Base-by-base conservation (phyloP, 495 filamentous ascomycete genomes). In the Aspergillus nanangensis region DNA sequence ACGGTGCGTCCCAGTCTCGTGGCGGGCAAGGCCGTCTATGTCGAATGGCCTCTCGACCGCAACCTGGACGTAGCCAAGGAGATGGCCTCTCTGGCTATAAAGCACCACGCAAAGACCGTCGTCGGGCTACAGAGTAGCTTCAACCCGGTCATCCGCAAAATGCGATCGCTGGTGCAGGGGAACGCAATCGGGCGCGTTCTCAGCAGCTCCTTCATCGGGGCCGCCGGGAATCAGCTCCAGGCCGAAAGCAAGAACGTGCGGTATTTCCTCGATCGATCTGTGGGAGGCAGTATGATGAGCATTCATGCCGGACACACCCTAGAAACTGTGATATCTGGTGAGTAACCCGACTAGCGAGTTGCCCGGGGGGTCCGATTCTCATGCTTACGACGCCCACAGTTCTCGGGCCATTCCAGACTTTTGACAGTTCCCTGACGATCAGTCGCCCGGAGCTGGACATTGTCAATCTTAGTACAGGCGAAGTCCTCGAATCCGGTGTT, bases 11-110 rank as follows among this genome's bases (percentile, higher is more conserved):
- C 77, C 1, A 69, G 66, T 11, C 36, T 86, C 8, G 44, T 58
- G 14, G 77, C 77, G 0, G 77, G 78, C n/a, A 84, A 84, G 53
- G 59, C 67, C 24, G 74, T 77, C 10, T 83, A 64, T 43, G 66
- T 77, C 19, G 82, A 86, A 55, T 85, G 82, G 82, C 69, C 70
- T 2, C 50, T 76, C 2, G 68, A 52, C 0, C 43, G 53, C 35
- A 67, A 65, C 37, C 21, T 47, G 33, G 31, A 47, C 20, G 25
- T 38, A 8, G 24, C 34, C 11, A 19, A 32, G 1, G 44, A 44
- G 41, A 43, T 50, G 25, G 25, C 35, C 8, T n/a, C 47, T 0
- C 34, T 40, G 19, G 41, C 41, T 3, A 24, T 34, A 4, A 23
- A 23, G 1, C 41, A 43, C 9, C 17, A 43, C 20, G 41, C 41